Evolutionary conservation across 2,329 filamentous ascomycete genomes (phyloP), one percentile per base, ranked within the genome.

Genomic region (Monilinia fructicola): DNA sequence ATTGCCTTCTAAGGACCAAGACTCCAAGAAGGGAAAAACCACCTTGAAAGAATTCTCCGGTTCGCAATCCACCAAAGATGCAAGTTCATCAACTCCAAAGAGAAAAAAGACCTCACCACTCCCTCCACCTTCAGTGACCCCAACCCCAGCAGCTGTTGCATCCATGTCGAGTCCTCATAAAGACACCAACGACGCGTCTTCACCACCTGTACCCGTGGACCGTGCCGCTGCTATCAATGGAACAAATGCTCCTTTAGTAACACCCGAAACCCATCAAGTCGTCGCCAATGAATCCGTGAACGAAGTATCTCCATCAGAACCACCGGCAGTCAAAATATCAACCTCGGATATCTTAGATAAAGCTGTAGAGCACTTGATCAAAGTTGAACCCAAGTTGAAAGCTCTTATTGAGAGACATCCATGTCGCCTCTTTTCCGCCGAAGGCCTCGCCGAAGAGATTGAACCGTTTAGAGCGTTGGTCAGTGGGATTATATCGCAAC

Each of bases 401-500:
- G 81, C 85, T 0, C 78, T 97, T 23, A 86, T 97, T 59, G 87
- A 91, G 67, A 85, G 86, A 67, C 84, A 96, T 74, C 85, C 85
- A 68, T 98, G 94, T 78, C 84, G 83, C 65, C 79, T 95, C 21
- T 98, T 98, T 79, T 90, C 88, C 1, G 85, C 92, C 0, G 88
- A 90, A 69, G 92, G 93, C 0, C 80, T 98, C n/a, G 86, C 89
- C 38, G 92, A 97, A 78, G 83, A 87, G 70, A 86, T 97, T 68
- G 92, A 98, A 78, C 95, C 95, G 0, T 99, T 97, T 75, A 89
- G 90, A 72, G 88, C 87, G 67, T 83, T 99, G 44, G 85, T 87
- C 50, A 93, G 90, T 77, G 90, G 93, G 62, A 97, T 99, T 75
- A 96, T 98, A 73, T 93, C 92, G 64, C 95, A 98, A 79, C 95